Evolutionary conservation across 129 eudicot genomes (phyloP).

Genomic region (Silybum marianum): DNA sequence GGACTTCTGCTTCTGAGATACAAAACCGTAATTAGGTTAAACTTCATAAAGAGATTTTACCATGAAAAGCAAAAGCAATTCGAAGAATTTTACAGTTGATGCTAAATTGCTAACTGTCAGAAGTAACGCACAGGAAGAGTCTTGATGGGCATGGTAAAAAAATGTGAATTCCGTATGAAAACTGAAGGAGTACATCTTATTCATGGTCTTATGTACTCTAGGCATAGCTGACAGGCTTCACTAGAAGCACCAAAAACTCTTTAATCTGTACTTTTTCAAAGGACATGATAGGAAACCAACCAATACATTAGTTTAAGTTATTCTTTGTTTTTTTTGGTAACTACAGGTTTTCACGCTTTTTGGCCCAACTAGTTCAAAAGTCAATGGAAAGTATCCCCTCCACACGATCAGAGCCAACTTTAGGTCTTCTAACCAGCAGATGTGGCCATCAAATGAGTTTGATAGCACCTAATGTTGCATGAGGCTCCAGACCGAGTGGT

Average conservation of each 20-base stretch:
- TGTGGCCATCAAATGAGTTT: neutral
- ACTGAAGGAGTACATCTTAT: neutral
- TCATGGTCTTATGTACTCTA: neutral
- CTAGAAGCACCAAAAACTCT: neutral
- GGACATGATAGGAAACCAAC: neutral
- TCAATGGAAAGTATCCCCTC: neutral
- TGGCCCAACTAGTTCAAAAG: neutral
- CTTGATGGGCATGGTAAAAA: neutral
- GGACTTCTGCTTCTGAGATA: slow-evolving; percentile 83
- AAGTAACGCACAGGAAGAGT: neutral
- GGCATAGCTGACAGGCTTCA: neutral
- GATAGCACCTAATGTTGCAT: neutral
- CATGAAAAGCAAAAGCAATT: neutral
- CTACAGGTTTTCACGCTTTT: neutral
- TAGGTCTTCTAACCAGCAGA: neutral
- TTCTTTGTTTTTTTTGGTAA: neutral
- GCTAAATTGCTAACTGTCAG: neutral
- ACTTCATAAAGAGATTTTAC: neutral
- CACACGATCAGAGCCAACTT: neutral
- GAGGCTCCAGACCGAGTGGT: no score
- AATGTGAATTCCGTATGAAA: neutral
- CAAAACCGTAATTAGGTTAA: slow-evolving; percentile 18
- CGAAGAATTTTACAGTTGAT: neutral
- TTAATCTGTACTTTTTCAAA: neutral
- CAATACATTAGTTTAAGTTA: neutral